Evolutionary conservation across 805 yeast genomes (phyloP).

Genomic region (Soucietia sequanensis): DNA sequence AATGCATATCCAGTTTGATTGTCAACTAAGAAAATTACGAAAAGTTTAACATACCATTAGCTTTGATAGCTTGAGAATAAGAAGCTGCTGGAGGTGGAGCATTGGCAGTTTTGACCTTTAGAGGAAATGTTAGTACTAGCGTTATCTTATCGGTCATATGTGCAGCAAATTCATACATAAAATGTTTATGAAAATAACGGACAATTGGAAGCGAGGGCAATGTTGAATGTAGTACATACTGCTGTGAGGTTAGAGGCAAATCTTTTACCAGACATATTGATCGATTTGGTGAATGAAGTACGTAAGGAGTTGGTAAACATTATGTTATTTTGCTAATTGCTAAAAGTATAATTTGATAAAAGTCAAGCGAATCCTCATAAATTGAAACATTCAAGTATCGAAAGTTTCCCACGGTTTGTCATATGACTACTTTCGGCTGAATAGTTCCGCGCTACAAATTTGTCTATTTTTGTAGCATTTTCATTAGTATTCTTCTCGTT

Average conservation of each 20-base stretch:
- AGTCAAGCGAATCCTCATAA: no score
- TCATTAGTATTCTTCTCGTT: no score
- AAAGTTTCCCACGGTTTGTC: no score
- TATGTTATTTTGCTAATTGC: no score
- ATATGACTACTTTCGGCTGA: no score
- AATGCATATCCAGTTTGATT: neutral
- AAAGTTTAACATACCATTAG: slow-evolving; percentile 48
- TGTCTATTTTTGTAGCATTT: no score
- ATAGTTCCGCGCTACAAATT: no score
- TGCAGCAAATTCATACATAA: no score
- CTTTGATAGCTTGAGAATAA: slow-evolving; percentile 94
- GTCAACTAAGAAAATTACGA: neutral
- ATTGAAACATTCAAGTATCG: no score
- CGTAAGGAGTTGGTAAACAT: slow-evolving; percentile 17
- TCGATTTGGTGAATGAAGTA: slow-evolving; percentile 13
- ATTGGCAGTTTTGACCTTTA: slow-evolving; percentile 59
- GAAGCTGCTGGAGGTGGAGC: slow-evolving; percentile 98
- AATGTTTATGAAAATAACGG: no score
- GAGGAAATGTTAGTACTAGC: slow-evolving; percentile 13
- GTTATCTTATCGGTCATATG: slow-evolving; percentile 1
- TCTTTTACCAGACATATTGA: slow-evolving; percentile 24
- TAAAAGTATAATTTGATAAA: no score
- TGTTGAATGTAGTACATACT: slow-evolving; percentile 21
- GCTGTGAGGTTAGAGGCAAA: slow-evolving; percentile 26
- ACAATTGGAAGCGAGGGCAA: slow-evolving; percentile 8